Percentiles rank a stretch among this genome's conserved stretches.
These are phyloP conservation scores for Fomitopsis pulvina DNA, from an alignment of 768 basidiomycete species.

Conservation along the genomic window DNA sequence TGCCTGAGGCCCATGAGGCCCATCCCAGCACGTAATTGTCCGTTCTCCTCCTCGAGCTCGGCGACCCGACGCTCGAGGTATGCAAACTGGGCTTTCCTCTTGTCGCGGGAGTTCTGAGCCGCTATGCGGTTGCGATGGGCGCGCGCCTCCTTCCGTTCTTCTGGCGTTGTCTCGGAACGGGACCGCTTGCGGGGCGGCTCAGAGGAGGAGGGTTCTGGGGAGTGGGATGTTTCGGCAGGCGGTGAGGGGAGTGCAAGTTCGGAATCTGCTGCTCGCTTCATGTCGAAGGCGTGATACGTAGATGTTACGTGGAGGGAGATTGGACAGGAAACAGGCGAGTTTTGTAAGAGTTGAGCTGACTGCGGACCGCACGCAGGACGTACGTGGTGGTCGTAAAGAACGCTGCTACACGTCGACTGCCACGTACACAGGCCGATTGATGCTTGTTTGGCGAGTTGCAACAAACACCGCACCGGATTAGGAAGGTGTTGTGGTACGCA, in stretches of 20 bases:
- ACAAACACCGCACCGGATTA: background rate
- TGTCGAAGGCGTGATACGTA: slow-evolving; percentile 13
- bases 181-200: slow-evolving; percentile 67
- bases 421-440: slow-evolving; percentile 19
- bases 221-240: slow-evolving; percentile 12
- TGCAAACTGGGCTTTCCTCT: slow-evolving; percentile 83
- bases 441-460: slow-evolving; percentile 11
- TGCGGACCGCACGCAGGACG: slow-evolving; percentile 16
- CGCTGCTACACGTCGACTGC: slow-evolving; percentile 14
- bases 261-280: slow-evolving; percentile 24
- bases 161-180: slow-evolving; percentile 54
- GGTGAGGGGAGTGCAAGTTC: slow-evolving; percentile 16
- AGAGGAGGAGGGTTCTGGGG: slow-evolving; percentile 14
- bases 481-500: background rate
- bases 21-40: slow-evolving; percentile 55
- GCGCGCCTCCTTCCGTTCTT: slow-evolving; percentile 82
- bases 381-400: slow-evolving; percentile 24
- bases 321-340: slow-evolving; percentile 15
- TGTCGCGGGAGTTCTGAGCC: slow-evolving; percentile 88
- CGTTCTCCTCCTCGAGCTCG: slow-evolving; percentile 82
- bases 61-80: slow-evolving; percentile 92
- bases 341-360: slow-evolving; percentile 21
- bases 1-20: slow-evolving; percentile 24
- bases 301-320: slow-evolving; percentile 14
- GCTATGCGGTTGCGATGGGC: slow-evolving; percentile 92